These are phyloP conservation scores for Pseudoscleropodium purum DNA, from an alignment of 225 moss, liverwort and hornwort genomes.

Conservation along the genomic window DNA sequence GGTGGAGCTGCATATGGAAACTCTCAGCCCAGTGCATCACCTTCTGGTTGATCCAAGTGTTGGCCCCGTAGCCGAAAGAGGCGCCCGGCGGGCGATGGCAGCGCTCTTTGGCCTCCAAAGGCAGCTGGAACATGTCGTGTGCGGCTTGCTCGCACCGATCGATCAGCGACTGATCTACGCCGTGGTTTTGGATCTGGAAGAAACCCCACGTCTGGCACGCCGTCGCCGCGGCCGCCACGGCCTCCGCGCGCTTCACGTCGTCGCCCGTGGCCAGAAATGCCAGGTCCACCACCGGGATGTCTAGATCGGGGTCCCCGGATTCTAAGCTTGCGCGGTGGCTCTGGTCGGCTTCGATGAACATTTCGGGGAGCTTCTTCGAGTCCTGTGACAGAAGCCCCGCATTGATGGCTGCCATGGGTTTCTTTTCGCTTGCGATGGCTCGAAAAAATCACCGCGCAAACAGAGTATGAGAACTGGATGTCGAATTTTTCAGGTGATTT, in stretches of 20 bases:
- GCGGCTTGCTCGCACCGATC: constrained; percentile 40
- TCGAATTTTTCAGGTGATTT: background rate
- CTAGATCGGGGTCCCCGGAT: constrained; percentile 11
- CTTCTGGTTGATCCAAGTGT: constrained; percentile 46
- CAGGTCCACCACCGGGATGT: constrained; percentile 45
- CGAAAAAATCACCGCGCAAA: background rate
- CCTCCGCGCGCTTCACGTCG: background rate
- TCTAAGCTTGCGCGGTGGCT: constrained; percentile 16
- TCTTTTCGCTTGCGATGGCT: background rate
- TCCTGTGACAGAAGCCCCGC: constrained; percentile 15
- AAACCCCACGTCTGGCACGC: constrained; percentile 69
- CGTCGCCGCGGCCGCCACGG: constrained; percentile 26
- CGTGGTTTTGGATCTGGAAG: constrained; percentile 80
- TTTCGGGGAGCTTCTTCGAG: constrained; percentile 24
- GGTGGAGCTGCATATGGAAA: constrained; percentile 49
- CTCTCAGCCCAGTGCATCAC: constrained; percentile 57
- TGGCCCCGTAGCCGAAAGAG: constrained; percentile 49
- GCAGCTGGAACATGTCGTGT: constrained; percentile 54
- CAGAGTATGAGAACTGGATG: background rate
- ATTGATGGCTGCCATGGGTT: constrained; percentile 18
- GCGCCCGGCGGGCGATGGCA: constrained; percentile 32
- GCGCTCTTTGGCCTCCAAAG: constrained; percentile 47
- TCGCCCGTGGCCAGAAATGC: constrained; percentile 23
- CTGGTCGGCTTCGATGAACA: constrained; percentile 44
- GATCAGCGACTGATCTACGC: constrained; percentile 34